phyloP scores from a whole-genome alignment of 106 monocot genomes.

The Vanilla planifolia region DNA sequence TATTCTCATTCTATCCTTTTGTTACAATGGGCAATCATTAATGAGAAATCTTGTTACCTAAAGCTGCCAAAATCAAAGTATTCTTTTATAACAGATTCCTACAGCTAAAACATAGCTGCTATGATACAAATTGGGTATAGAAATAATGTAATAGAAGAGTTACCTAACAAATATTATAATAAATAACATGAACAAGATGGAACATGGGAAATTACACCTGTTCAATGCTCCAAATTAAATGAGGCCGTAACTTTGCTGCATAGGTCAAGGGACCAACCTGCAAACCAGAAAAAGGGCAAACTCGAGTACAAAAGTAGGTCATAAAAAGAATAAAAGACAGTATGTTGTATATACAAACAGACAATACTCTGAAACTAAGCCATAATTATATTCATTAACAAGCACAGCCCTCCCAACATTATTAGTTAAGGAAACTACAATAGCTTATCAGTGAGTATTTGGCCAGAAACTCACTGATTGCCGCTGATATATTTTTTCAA shows the following conservation, averaged over 20 bases:
- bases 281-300: constrained; percentile 9
- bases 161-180: too few relatives aligned
- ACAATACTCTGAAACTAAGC: neutral
- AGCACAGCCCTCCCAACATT: neutral
- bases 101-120: too few relatives aligned
- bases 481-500: constrained; percentile 88
- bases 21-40: too few relatives aligned
- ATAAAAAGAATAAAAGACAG: neutral
- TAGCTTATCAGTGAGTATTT: neutral
- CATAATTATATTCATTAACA: neutral
- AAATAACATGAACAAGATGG: too few relatives aligned
- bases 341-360: neutral
- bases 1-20: too few relatives aligned
- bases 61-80: too few relatives aligned
- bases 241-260: constrained; percentile 65
- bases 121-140: too few relatives aligned
- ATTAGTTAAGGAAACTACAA: neutral
- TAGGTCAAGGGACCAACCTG: constrained; percentile 76
- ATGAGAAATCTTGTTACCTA: too few relatives aligned
- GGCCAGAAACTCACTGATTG: constrained; percentile 34
- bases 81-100: too few relatives aligned
- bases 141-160: too few relatives aligned
- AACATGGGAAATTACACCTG: constrained; percentile 39
- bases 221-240: constrained; percentile 82
- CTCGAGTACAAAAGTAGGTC: neutral